Percentiles rank a stretch among this genome's conserved stretches.
Evolutionary conservation across 129 eudicot genomes (phyloP).

Genomic region (carrot (Daucus carota)): DNA sequence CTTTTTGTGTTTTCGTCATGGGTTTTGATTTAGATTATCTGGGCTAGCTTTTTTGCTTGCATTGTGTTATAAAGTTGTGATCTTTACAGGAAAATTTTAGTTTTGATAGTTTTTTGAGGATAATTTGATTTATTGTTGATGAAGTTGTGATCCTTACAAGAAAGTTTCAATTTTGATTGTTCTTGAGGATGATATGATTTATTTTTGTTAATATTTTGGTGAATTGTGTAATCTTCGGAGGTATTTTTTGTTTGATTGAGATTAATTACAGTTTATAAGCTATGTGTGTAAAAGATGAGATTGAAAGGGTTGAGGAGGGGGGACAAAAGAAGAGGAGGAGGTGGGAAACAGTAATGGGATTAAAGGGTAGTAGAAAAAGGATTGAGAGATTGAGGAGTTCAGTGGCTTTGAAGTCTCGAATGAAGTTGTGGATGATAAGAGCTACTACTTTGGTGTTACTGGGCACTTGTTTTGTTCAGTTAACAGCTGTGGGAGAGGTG

Average conservation of each 20-base stretch:
- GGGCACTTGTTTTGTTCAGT: slow-evolving; percentile 84
- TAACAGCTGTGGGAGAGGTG: slow-evolving; percentile 64
- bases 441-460: slow-evolving; percentile 58
- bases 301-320: slow-evolving; percentile 25
- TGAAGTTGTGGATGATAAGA: slow-evolving; percentile 78
- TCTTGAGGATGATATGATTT: background rate
- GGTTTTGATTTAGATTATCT: background rate
- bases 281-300: slow-evolving; percentile 38
- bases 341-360: slow-evolving; percentile 51
- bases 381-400: slow-evolving; percentile 48
- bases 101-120: background rate
- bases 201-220: background rate
- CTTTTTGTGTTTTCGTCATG: background rate
- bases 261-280: slow-evolving; percentile 8
- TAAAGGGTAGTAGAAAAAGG: slow-evolving; percentile 33
- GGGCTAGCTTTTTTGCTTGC: background rate
- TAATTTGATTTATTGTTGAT: background rate
- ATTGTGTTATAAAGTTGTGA: background rate
- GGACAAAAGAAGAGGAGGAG: slow-evolving; percentile 21
- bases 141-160: background rate
- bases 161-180: background rate
- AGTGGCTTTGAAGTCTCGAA: slow-evolving; percentile 44
- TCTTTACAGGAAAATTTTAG: background rate
- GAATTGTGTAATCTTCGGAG: background rate
- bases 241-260: background rate